These are phyloP conservation scores for Leccinum fallax DNA, from an alignment of 1,284 basidiomycete genomes.

Conservation along the genomic window DNA sequence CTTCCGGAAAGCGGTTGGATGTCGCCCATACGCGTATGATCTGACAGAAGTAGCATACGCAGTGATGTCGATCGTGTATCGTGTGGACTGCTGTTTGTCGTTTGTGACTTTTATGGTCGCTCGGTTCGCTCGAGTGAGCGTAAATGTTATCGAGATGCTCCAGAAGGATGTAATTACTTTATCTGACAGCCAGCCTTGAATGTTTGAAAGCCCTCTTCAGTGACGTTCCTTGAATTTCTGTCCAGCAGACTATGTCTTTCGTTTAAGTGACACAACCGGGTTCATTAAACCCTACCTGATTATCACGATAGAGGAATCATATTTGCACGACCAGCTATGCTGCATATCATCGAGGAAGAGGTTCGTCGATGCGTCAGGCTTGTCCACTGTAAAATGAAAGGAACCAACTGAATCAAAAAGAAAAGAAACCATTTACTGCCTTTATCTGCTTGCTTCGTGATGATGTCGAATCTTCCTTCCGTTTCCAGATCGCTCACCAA, in stretches of 20 bases:
- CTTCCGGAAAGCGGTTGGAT: background rate
- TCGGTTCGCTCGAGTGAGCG: background rate
- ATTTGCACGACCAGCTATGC: background rate
- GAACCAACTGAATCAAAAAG: conserved; percentile 25
- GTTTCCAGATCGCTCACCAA: conserved; percentile 31
- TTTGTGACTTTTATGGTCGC: background rate
- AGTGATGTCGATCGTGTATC: no score
- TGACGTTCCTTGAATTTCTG: no score
- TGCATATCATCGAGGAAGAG: conserved; percentile 38
- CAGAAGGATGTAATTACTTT: background rate
- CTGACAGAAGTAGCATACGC: no score
- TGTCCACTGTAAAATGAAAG: background rate
- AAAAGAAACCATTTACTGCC: conserved; percentile 25
- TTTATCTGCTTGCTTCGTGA: background rate
- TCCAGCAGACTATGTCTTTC: no score
- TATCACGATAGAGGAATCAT: no score
- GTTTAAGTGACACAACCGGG: no score
- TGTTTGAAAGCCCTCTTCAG: no score
- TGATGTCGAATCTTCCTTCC: conserved; percentile 15
- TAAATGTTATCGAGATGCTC: no score
- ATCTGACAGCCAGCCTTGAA: background rate
- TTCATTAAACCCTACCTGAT: no score
- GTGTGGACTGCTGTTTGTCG: no score
- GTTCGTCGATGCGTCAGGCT: background rate
- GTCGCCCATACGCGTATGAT: no score